Base-by-base conservation (phyloP, 805 yeast genomes). In the Spathaspora boniae region DNA sequence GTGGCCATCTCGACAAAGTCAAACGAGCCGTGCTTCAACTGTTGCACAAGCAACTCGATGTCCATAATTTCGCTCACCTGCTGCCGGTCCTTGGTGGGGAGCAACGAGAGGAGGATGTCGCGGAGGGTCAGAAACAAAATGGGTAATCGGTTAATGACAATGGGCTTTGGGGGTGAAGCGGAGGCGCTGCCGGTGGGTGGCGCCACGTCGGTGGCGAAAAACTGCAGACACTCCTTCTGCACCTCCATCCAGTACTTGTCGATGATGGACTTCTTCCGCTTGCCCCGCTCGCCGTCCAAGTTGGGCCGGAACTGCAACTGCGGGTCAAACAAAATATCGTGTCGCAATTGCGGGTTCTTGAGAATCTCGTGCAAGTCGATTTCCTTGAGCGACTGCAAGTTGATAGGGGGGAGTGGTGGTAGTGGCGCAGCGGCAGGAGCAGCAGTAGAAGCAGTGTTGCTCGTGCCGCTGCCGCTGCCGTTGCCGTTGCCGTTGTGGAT, bases 301-400 rank as follows among this genome's bases (percentile, higher is more conserved):
- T 86, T 86, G 19, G 95, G 95, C 55, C 97, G 75, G 58, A 89
- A 86, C 64, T 88, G 96, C 40, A 89, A 68, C 52, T 85, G 86
- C 12, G 96, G 94, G 62, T 89, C 96, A 54, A 89, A 89, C 9
- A 87, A 70, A 36, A 91, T 86, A 56, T 91, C 98, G 58, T 89
- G 98, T 44, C 98, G 75, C 38, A 89, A 67, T 56, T 87, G 96
- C 3, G 96, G 96, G 60, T 89, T 89, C 53, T 85, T 86, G 47
- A 89, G 70, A 35, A 91, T 89, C 53, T 87, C 95, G 43, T 84
- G 84, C 30, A 89, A 62, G 51, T 89, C 97, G 40, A 89, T 84
- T 55, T 87, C 96, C 47, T 82, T 79, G 46, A 89, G 70, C 21
- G 87, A 78, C 51, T 81, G 88, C 32, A 86, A 62, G 59, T 84